Base-by-base conservation (phyloP, 1,284 basidiomycete species). In the Tranzscheliella williamsii region DNA sequence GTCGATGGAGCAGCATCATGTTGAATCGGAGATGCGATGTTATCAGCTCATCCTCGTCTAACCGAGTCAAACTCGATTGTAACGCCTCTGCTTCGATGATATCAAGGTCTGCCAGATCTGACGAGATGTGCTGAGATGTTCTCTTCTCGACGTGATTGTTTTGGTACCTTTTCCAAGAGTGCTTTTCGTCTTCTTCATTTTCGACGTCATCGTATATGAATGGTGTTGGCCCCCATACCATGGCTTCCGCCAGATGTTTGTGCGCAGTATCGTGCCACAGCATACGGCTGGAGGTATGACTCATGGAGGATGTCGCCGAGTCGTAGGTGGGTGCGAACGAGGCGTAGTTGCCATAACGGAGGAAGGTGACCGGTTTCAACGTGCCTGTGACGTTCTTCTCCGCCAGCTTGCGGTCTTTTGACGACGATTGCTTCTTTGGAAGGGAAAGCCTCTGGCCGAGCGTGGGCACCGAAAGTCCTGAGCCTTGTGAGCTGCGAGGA, bases 281-380 rank as follows among this genome's bases (percentile, higher is more conserved):
- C 11, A 23, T 21, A 20, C 26, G 44, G 17, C 43, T 62, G 24
- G 64, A 42, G 4, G 41, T 24, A 27, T 54, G 42, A 39, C 55
- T 60, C 17, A 70, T 30, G 15, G 67, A 54, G 2, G 52, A 41
- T 21, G 51, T 41, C 1, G 60, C 43, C 13, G 71, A 70, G 38
- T 75, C 73, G 46, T 68, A 67, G 16, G 67, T 52, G 4, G 73
- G 73, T 9, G 64, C 70, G 12, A 71, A 75, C 5, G 69, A 68
- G 16, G 65, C 49, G 22, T 64, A 68, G 16, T 67, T 54, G 21
- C 68, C 69, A 37, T 75, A 75, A 20, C 57, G 62, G 24, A 73
- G 58, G 53, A 67, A 69, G 1, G 56, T 48, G 15, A 65, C 52
- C 2, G 52, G 58, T 17, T 49, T 55, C 22, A 26, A 46, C 40